phyloP scores from a whole-genome alignment of 106 monocot genomes.

The Agapanthus africanus region DNA sequence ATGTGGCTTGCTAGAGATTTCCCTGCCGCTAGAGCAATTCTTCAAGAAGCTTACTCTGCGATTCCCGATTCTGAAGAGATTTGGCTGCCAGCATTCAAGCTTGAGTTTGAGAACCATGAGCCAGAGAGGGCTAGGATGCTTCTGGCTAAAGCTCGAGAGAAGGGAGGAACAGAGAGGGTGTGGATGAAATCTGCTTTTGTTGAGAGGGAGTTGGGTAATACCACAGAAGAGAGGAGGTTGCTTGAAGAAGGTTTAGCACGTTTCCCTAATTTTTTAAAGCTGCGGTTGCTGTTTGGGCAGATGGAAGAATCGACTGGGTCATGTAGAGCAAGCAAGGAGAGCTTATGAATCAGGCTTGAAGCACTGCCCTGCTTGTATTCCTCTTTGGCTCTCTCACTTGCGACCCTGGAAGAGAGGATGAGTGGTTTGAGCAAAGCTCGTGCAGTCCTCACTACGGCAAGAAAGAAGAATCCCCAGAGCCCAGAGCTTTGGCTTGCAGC shows the following conservation, averaged over 20 bases:
- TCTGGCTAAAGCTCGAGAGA: constrained; percentile 88
- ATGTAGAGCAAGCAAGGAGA: constrained; percentile 57
- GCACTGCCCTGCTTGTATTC: constrained; percentile 63
- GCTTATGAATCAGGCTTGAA: constrained; percentile 72
- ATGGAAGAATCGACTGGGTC: constrained; percentile 85
- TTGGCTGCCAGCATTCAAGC: constrained; percentile 97
- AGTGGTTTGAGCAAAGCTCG: constrained; percentile 83
- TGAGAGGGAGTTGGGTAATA: constrained; percentile 86
- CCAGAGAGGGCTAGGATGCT: constrained; percentile 95
- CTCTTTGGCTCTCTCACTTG: constrained; percentile 89
- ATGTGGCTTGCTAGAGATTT: constrained; percentile 98
- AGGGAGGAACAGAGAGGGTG: constrained; percentile 94
- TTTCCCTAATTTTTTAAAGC: constrained; percentile 81
- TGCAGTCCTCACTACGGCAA: constrained; percentile 75
- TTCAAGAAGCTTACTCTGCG: constrained; percentile 97
- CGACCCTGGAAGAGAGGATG: constrained; percentile 72
- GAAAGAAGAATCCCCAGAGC: constrained; percentile 57
- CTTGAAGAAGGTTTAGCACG: constrained; percentile 76
- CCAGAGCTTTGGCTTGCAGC: constrained; percentile 96
- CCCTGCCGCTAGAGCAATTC: constrained; percentile 81
- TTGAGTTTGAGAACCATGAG: constrained; percentile 95
- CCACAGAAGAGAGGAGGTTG: constrained; percentile 61
- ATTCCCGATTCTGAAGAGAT: constrained; percentile 98
- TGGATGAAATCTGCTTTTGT: constrained; percentile 99
- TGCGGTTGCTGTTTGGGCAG: constrained; percentile 98